Evolutionary conservation across 495 filamentous ascomycete genomes (phyloP), one percentile per base, ranked within the genome.

Genomic region (Neurospora sp.): DNA sequence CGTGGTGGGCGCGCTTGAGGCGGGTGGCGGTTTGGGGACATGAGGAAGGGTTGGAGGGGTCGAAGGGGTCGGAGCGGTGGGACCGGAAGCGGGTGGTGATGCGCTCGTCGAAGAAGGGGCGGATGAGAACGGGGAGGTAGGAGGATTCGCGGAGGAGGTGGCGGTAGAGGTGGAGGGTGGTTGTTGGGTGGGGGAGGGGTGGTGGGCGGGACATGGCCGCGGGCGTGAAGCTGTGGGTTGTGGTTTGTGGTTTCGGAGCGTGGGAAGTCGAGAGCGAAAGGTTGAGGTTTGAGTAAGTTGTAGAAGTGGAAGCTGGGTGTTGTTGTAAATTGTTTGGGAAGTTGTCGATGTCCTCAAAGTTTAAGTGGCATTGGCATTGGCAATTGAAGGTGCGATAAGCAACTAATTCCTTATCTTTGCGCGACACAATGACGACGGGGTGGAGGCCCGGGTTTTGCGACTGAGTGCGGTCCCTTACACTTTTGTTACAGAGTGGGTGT

Each of bases 121-220:
- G 89, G 38, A 92, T 91, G 70, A 88, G 78, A 4, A 89, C 73
- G 14, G 94, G 94, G 35, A 99, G 89, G 79, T 97, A 97, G 73
- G 91, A 89, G 35, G 89, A 88, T 85, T 97, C 91, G 75, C 95
- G 93, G 69, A 98, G 90, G 8, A 96, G 86, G 42, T 90, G 88
- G 40, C 96, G 90, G 75, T 92, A 89, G 39, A 96, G 82, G 78
- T 92, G 89, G 39, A 88, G 83, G 1, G 88, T 83, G 75, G 86
- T 86, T 72, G 77, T 79, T 18, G 77, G 81, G 23, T 71, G 75
- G 3, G 77, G 74, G 4, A 76, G 76, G 35, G 77, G 77, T 1
- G 54, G 54, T 18, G 54, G 54, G 69, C 62, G 71, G 18, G 80
- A 78, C 80, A 81, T 81, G 48, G 31, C 75, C 69, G 31, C 20